phyloP scores from a whole-genome alignment of 805 yeast genomes.

The Candida verbasci region DNA sequence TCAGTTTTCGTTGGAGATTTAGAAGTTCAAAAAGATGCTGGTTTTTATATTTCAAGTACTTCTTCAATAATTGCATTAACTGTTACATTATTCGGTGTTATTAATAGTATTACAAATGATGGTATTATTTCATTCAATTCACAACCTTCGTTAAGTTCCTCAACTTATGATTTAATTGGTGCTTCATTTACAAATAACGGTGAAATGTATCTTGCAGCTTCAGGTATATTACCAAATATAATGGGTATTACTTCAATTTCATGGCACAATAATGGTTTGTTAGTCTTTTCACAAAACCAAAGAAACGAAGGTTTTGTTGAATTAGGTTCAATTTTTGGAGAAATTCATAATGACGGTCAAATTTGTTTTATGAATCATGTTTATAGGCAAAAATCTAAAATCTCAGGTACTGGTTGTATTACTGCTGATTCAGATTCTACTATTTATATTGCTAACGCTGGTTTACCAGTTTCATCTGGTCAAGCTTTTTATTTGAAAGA shows the following conservation, averaged over 20 bases:
- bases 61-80: constrained; percentile 9
- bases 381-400: constrained; percentile 16
- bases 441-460: constrained; percentile 10
- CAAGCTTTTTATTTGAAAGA: constrained; percentile 17
- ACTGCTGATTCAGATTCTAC: constrained; percentile 14
- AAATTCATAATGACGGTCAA: constrained; percentile 20
- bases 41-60: constrained; percentile 17
- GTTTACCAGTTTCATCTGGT: constrained; percentile 9
- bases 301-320: constrained; percentile 11
- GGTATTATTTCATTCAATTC: constrained; percentile 23
- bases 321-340: constrained; percentile 12
- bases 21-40: constrained; percentile 17
- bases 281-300: constrained; percentile 12
- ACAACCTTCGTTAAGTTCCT: constrained; percentile 11
- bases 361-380: constrained; percentile 21
- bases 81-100: constrained; percentile 11
- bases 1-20: constrained; percentile 18
- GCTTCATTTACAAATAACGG: constrained; percentile 19
- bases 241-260: constrained; percentile 10
- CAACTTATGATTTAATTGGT: constrained; percentile 14
- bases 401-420: constrained; percentile 23
- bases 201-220: constrained; percentile 17
- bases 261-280: constrained; percentile 16
- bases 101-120: constrained; percentile 10
- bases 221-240: constrained; percentile 14